These are phyloP conservation scores for Eleusine coracana DNA, from an alignment of 176 grass and related monocot genomes.

Conservation along the genomic window DNA sequence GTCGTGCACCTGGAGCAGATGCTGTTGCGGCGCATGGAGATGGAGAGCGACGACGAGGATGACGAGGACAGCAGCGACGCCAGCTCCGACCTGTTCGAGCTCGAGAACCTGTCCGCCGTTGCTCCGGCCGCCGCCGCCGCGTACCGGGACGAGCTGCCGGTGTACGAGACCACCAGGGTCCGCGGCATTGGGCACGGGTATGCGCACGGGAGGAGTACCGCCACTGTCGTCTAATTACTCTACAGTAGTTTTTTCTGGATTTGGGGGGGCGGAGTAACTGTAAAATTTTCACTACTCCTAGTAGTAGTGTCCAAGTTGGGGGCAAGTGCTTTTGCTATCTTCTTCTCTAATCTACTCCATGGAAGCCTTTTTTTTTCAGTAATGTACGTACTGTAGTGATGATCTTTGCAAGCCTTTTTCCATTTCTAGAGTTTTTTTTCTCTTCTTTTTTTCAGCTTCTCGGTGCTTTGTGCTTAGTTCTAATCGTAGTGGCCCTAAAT, in stretches of 20 bases:
- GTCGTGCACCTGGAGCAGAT: slow-evolving; percentile 65
- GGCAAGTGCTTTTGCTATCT: slow-evolving; percentile 18
- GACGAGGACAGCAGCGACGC: slow-evolving; percentile 81
- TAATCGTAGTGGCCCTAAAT: slow-evolving; percentile 32
- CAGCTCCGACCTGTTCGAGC: slow-evolving; percentile 97
- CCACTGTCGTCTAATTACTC: slow-evolving; percentile 27
- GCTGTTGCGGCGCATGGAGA: slow-evolving; percentile 54
- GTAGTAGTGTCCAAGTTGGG: slow-evolving; percentile 21
- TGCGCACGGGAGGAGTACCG: slow-evolving; percentile 36
- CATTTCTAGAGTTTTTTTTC: background rate
- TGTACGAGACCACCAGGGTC: slow-evolving; percentile 92
- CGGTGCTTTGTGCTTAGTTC: slow-evolving; percentile 14
- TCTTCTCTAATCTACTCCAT: background rate
- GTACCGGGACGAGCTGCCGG: slow-evolving; percentile 85
- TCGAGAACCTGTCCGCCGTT: slow-evolving; percentile 67
- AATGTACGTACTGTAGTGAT: background rate
- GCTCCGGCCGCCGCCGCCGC: slow-evolving; percentile 11
- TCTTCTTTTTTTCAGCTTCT: background rate
- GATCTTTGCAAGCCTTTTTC: background rate
- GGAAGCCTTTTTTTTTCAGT: too few species aligned
- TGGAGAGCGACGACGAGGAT: slow-evolving; percentile 77
- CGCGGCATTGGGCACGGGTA: slow-evolving; percentile 51
- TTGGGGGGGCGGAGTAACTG: slow-evolving; percentile 20
- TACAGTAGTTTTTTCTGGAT: background rate
- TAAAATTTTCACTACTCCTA: slow-evolving; percentile 16